A percentile compares a stretch with the other conserved stretches of the same genome.
These are phyloP conservation scores for Quambalaria eucalypti DNA, from an alignment of 1,284 basidiomycete species.

Conservation along the genomic window DNA sequence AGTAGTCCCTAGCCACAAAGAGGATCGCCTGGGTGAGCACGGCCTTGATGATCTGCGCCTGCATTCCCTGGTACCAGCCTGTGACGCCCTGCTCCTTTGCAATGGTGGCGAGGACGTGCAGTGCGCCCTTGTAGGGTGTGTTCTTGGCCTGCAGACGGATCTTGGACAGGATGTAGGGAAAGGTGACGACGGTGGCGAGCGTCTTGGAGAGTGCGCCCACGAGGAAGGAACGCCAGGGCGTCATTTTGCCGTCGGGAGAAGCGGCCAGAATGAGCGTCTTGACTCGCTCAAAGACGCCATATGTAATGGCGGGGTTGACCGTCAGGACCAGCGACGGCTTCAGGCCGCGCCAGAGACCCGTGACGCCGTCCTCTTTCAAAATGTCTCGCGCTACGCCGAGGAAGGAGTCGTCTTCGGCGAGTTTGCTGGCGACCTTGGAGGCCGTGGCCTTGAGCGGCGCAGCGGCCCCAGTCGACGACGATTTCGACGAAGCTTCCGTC, in stretches of 20 bases:
- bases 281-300: constrained; percentile 80
- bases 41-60: constrained; percentile 79
- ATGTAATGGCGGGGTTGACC: constrained; percentile 92
- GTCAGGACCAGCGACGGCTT: constrained; percentile 87
- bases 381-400: constrained; percentile 74
- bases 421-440: constrained; percentile 45
- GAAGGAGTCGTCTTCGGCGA: constrained; percentile 54
- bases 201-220: constrained; percentile 92
- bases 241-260: constrained; percentile 59
- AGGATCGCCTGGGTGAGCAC: constrained; percentile 64
- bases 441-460: constrained; percentile 7
- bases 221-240: constrained; percentile 70
- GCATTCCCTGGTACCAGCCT: constrained; percentile 98
- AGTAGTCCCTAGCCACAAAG: constrained; percentile 43
- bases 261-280: constrained; percentile 57
- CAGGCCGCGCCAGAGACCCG: constrained; percentile 87
- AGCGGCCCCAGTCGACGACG: no score
- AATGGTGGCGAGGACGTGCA: constrained; percentile 67
- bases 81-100: constrained; percentile 54
- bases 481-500: no score
- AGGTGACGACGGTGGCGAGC: constrained; percentile 62
- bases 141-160: constrained; percentile 78
- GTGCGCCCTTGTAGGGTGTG: constrained; percentile 58
- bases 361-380: constrained; percentile 78
- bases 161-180: constrained; percentile 75